phyloP scores from a whole-genome alignment of 345 rosid species.

The Salix exigua region DNA sequence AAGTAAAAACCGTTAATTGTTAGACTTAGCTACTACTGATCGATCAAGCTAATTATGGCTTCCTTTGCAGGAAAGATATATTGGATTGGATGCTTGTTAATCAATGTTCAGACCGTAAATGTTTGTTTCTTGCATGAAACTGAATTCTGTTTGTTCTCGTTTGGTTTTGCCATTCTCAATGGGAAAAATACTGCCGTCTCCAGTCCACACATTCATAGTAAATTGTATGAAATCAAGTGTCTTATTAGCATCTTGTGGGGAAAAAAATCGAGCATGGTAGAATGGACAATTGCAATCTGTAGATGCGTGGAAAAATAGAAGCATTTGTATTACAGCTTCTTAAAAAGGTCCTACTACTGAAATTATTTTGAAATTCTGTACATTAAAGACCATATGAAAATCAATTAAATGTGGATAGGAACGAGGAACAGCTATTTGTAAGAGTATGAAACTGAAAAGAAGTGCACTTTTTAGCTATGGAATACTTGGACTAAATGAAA shows the following conservation, averaged over 20 bases:
- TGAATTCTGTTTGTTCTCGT: background rate
- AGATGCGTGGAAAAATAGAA: background rate
- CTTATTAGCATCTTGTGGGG: background rate
- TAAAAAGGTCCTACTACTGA: background rate
- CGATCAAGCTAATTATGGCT: background rate
- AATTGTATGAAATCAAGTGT: too few species aligned
- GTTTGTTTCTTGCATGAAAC: background rate
- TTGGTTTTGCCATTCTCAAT: background rate
- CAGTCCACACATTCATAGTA: too few species aligned
- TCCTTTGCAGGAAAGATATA: background rate
- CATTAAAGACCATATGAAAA: background rate
- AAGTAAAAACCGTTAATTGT: background rate
- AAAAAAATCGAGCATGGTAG: background rate
- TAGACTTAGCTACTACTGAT: background rate
- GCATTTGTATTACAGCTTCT: background rate
- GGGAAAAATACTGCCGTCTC: too few species aligned
- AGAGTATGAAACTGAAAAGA: background rate
- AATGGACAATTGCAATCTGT: background rate
- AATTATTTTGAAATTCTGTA: background rate
- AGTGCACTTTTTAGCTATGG: background rate
- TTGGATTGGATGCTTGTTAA: background rate
- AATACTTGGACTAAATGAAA: background rate
- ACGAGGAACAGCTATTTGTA: background rate
- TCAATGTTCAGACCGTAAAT: background rate
- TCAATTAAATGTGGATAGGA: background rate